Percentiles rank a stretch among this genome's conserved stretches.
Conservation (phyloP, 2,329 filamentous ascomycete genomes). For the Trichoderma pleuroti region DNA sequence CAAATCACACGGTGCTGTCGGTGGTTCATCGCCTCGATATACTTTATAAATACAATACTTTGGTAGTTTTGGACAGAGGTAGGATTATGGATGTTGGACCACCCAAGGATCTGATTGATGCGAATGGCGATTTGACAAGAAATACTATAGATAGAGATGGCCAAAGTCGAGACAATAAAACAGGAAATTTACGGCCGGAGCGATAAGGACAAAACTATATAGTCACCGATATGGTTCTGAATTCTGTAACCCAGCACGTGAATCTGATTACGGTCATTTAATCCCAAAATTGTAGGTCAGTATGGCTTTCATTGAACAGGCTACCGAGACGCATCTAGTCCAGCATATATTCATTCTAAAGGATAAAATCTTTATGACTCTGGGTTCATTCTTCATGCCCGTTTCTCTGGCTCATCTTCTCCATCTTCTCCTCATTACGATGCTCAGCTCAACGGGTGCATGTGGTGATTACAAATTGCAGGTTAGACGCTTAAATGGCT, state of each 20-base stretch:
- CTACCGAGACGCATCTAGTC: not conserved
- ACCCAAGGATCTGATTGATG: not conserved
- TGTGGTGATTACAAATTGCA: not conserved
- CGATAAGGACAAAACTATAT: not conserved
- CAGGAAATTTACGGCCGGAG: no score
- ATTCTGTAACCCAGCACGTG: not conserved
- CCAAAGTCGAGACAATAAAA: not conserved
- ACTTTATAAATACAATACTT: constrained; percentile 1
- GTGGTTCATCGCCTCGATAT: constrained; percentile 20
- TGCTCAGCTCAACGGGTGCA: not conserved
- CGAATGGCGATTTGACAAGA: not conserved
- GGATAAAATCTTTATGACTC: not conserved
- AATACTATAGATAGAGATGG: not conserved
- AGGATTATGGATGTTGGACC: not conserved
- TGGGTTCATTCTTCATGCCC: not conserved
- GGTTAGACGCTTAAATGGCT: not conserved
- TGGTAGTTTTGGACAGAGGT: not conserved
- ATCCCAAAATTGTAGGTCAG: not conserved
- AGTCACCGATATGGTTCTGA: not conserved
- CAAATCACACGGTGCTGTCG: constrained; percentile 18
- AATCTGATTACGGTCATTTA: not conserved
- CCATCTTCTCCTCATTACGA: not conserved
- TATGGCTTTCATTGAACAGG: not conserved
- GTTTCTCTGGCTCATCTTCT: not conserved
- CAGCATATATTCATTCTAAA: not conserved